These are phyloP conservation scores for Aspergillus hortae DNA, from an alignment of 2,329 filamentous ascomycete species.

Conservation along the genomic window DNA sequence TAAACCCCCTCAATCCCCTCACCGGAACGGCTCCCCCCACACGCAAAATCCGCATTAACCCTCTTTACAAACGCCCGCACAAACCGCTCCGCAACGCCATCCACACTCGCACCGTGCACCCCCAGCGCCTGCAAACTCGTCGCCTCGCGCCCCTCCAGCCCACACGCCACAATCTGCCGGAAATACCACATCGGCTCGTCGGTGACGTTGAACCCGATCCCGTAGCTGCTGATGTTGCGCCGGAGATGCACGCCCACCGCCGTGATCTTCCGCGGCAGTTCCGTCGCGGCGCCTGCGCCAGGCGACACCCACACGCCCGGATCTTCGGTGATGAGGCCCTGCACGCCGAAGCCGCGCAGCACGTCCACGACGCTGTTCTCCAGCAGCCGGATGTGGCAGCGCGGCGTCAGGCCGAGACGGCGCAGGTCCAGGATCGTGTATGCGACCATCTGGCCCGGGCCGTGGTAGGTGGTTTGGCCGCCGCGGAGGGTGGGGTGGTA, in stretches of 20 bases:
- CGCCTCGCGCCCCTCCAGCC: constrained; percentile 71
- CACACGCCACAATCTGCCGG: constrained; percentile 82
- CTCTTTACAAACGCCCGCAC: constrained; percentile 37
- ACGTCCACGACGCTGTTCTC: constrained; percentile 71
- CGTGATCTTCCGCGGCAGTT: constrained; percentile 65
- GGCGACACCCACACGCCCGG: constrained; percentile 75
- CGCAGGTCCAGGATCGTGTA: constrained; percentile 87
- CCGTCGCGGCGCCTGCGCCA: background rate
- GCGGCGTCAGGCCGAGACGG: constrained; percentile 63
- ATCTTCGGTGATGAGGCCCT: constrained; percentile 64
- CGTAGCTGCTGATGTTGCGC: constrained; percentile 77
- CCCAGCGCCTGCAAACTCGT: constrained; percentile 67
- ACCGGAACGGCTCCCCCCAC: constrained; percentile 24
- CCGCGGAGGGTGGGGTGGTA: constrained; percentile 73
- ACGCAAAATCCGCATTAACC: constrained; percentile 35
- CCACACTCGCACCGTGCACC: constrained; percentile 22
- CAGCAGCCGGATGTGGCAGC: constrained; percentile 73
- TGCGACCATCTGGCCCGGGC: constrained; percentile 86
- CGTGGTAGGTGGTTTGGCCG: constrained; percentile 91
- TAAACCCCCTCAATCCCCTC: constrained; percentile 41
- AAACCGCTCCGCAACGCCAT: constrained; percentile 40
- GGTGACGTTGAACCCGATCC: constrained; percentile 64
- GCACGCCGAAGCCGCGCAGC: constrained; percentile 58
- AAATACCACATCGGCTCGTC: constrained; percentile 62
- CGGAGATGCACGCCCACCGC: constrained; percentile 89